Conservation (phyloP, 2,329 filamentous ascomycete species). For the Colletotrichum sublineola region DNA sequence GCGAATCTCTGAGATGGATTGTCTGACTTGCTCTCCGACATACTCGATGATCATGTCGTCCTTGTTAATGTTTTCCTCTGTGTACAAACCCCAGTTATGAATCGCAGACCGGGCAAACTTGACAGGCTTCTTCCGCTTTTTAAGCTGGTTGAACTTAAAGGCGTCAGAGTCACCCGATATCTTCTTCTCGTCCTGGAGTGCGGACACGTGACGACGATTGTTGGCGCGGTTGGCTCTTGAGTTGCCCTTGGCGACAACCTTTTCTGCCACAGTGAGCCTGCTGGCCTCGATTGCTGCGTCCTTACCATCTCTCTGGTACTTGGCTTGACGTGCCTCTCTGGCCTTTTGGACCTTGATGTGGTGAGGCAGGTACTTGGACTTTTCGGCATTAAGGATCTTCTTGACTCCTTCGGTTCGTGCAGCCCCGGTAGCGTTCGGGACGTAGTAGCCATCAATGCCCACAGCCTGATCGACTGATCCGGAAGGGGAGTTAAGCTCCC, state of each 20-base stretch:
- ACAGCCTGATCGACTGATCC: constrained; percentile 51
- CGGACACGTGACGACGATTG: constrained; percentile 92
- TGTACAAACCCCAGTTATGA: constrained; percentile 98
- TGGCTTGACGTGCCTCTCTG: constrained; percentile 90
- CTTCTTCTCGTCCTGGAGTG: constrained; percentile 95
- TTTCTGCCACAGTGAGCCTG: constrained; percentile 79
- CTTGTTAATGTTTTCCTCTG: constrained; percentile 95
- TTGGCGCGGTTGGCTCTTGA: constrained; percentile 95
- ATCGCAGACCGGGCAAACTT: constrained; percentile 98
- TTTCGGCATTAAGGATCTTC: constrained; percentile 96
- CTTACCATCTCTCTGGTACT: constrained; percentile 74
- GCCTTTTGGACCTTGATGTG: constrained; percentile 96
- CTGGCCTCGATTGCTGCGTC: constrained; percentile 79
- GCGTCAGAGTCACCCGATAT: constrained; percentile 89
- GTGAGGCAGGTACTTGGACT: constrained; percentile 97
- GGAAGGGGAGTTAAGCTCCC: constrained; percentile 64
- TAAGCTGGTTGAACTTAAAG: constrained; percentile 97
- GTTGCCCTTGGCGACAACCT: constrained; percentile 86
- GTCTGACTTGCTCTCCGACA: constrained; percentile 95
- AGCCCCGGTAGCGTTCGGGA: constrained; percentile 85
- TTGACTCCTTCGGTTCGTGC: constrained; percentile 94
- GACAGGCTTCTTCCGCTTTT: constrained; percentile 99
- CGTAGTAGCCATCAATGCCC: constrained; percentile 77
- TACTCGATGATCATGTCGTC: constrained; percentile 99
- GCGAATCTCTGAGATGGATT: constrained; percentile 96